phyloP scores from a whole-genome alignment of 2,329 filamentous ascomycete genomes.

The Chaetomiaceae sp. region DNA sequence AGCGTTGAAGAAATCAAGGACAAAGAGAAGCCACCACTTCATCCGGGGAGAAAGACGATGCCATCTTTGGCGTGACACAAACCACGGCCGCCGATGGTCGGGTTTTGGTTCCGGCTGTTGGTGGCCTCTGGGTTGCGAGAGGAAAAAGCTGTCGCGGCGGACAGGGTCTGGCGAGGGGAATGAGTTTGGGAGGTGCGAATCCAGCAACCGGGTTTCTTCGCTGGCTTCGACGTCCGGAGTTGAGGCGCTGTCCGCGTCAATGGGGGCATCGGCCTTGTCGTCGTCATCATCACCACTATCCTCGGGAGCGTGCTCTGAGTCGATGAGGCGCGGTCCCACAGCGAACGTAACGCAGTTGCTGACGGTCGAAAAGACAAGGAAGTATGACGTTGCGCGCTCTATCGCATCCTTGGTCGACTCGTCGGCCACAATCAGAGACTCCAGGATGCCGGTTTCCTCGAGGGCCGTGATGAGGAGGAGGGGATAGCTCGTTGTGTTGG shows the following conservation, averaged over 20 bases:
- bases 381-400: constrained; percentile 59
- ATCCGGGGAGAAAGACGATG: constrained; percentile 9
- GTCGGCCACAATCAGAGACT: constrained; percentile 37
- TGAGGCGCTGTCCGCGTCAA: neutral
- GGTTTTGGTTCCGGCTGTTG: neutral
- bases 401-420: constrained; percentile 38
- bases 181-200: neutral
- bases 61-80: constrained; percentile 17
- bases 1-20: constrained; percentile 52
- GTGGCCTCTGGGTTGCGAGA: neutral
- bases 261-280: neutral
- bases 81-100: constrained; percentile 14
- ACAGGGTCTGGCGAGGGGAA: constrained; percentile 5
- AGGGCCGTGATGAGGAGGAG: constrained; percentile 42
- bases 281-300: constrained; percentile 28
- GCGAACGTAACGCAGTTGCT: constrained; percentile 61
- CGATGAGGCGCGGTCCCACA: constrained; percentile 56
- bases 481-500: constrained; percentile 46
- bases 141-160: neutral
- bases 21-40: constrained; percentile 25
- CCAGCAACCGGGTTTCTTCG: constrained; percentile 20
- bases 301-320: constrained; percentile 18
- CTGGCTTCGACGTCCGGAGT: constrained; percentile 8
- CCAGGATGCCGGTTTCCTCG: constrained; percentile 52
- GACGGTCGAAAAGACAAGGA: constrained; percentile 61